phyloP scores from a whole-genome alignment of 768 basidiomycete species.

The Lactifluus piperatus region DNA sequence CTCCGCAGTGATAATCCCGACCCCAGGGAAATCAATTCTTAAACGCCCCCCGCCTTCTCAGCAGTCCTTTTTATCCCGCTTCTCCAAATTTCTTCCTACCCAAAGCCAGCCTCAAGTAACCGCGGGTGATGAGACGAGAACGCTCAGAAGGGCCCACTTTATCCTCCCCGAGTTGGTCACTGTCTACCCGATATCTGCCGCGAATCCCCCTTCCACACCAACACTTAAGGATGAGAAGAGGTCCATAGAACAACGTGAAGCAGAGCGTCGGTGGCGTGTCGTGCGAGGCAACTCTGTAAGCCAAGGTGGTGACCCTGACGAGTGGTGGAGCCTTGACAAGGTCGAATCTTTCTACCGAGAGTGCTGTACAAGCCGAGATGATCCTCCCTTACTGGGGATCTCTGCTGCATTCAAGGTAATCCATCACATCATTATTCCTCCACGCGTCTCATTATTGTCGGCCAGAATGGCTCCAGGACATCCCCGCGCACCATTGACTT shows the following conservation, averaged over 20 bases:
- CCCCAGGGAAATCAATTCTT: constrained; percentile 73
- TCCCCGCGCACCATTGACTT: constrained; percentile 68
- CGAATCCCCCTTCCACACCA: constrained; percentile 76
- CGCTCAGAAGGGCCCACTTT: constrained; percentile 85
- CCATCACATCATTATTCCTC: not conserved
- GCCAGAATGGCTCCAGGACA: constrained; percentile 42
- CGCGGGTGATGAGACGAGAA: constrained; percentile 39
- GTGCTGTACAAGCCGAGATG: constrained; percentile 73
- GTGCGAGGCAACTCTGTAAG: constrained; percentile 45
- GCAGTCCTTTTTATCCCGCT: constrained; percentile 60
- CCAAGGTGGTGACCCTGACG: constrained; percentile 30
- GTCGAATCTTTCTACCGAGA: constrained; percentile 84
- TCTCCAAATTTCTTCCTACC: constrained; percentile 65
- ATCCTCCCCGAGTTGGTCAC: constrained; percentile 79
- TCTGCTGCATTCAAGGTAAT: constrained; percentile 62
- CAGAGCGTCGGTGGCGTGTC: constrained; percentile 55
- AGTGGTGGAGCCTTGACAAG: constrained; percentile 82
- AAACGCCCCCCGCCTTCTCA: constrained; percentile 66
- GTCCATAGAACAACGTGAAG: constrained; percentile 69
- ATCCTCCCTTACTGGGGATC: constrained; percentile 54
- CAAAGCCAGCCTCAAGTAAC: constrained; percentile 28
- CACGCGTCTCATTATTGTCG: constrained; percentile 7
- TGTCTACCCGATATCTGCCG: constrained; percentile 82
- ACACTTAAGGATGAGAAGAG: constrained; percentile 74
- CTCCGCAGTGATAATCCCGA: constrained; percentile 71